A percentile compares a stretch with the other conserved stretches of the same genome.
Conservation (phyloP, 305 asterid species). For the Ilex paraguariensis region DNA sequence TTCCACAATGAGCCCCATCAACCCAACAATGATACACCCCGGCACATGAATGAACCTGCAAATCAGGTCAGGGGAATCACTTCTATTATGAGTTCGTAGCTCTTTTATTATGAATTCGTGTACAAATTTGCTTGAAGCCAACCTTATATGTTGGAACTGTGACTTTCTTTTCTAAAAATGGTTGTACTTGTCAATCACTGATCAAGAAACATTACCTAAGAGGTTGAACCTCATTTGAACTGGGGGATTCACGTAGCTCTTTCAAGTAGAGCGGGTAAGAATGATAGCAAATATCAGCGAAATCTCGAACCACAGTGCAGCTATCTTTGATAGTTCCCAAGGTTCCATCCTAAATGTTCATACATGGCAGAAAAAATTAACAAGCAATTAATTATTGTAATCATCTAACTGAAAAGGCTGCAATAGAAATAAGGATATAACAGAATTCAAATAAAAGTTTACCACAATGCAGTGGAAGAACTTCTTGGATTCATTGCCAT, state of each 20-base stretch:
- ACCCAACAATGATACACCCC: constrained; percentile 74
- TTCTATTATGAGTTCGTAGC: not conserved
- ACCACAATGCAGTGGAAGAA: constrained; percentile 83
- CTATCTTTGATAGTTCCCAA: constrained; percentile 84
- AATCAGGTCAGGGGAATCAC: not conserved
- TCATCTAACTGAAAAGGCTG: no score
- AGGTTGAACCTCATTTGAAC: constrained; percentile 50
- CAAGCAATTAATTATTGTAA: not conserved
- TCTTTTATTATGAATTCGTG: no score
- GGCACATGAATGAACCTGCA: constrained; percentile 84
- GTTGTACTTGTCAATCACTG: no score
- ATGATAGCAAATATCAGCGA: constrained; percentile 72
- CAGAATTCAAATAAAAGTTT: constrained; percentile 5
- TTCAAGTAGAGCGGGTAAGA: constrained; percentile 66
- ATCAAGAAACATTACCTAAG: constrained; percentile 42
- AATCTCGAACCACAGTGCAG: constrained; percentile 86
- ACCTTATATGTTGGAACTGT: not conserved
- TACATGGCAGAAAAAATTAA: constrained; percentile 4
- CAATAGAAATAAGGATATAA: no score
- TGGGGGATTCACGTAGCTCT: constrained; percentile 59
- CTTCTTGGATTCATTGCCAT: constrained; percentile 48
- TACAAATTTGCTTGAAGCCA: not conserved
- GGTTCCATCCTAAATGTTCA: constrained; percentile 71
- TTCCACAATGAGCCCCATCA: constrained; percentile 74
- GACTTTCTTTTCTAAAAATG: not conserved